Conservation (phyloP, 495 filamentous ascomycete genomes). For the Cercophora samala region DNA sequence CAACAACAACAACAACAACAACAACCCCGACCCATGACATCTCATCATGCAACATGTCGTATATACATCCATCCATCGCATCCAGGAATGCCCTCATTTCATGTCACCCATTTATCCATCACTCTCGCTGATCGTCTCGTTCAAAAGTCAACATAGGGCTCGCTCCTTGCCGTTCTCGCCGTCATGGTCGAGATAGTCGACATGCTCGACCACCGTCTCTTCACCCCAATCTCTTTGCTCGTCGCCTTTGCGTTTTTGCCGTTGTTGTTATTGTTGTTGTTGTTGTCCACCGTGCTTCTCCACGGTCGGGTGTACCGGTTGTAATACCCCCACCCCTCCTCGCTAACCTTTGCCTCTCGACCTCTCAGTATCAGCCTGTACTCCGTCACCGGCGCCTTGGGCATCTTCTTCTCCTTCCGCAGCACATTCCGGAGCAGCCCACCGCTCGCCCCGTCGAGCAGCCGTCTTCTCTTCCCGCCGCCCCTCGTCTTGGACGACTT, state of each 20-base stretch:
- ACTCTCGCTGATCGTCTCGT: not conserved
- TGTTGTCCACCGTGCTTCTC: not conserved
- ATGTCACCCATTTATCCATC: not conserved
- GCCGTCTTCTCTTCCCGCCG: not conserved
- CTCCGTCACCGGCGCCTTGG: constrained; percentile 21
- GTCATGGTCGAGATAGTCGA: constrained; percentile 3
- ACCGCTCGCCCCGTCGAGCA: not conserved
- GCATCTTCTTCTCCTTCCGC: not conserved
- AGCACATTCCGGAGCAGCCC: not conserved
- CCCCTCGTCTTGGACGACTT: not conserved
- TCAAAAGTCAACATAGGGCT: constrained; percentile 22
- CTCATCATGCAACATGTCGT: not conserved
- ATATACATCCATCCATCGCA: not conserved
- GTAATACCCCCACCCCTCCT: constrained; percentile 21
- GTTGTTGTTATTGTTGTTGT: too few relatives aligned
- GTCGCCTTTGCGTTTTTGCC: constrained; percentile 1
- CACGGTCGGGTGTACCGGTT: constrained; percentile 26
- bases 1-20: too few relatives aligned
- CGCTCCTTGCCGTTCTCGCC: constrained; percentile 9
- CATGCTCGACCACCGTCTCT: constrained; percentile 15
- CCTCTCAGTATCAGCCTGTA: constrained; percentile 23
- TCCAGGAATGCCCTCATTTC: not conserved
- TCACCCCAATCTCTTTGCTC: constrained; percentile 20
- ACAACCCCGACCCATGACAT: not conserved
- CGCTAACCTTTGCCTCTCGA: constrained; percentile 13